Conservation (phyloP, 768 basidiomycete genomes). For the Hericium erinaceus region DNA sequence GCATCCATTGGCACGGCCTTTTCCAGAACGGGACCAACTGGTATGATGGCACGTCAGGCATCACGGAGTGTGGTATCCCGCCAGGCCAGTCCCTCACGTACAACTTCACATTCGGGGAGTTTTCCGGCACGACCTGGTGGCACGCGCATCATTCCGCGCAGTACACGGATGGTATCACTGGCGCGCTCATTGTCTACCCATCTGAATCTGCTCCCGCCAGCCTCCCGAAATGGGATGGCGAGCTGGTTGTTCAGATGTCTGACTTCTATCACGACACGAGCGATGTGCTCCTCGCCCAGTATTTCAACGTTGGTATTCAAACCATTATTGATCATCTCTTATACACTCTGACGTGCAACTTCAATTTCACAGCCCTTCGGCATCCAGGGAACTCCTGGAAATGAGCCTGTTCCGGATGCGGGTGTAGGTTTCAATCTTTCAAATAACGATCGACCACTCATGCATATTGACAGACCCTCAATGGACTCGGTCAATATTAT, state of each 20-base stretch:
- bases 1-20: slow-evolving; percentile 28
- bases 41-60: slow-evolving; percentile 37
- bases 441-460: neutral
- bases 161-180: slow-evolving; percentile 42
- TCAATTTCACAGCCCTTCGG: slow-evolving; percentile 17
- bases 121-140: slow-evolving; percentile 41
- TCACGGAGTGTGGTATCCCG: slow-evolving; percentile 48
- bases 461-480: slow-evolving; percentile 17
- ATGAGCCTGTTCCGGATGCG: slow-evolving; percentile 26
- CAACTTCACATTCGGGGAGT: slow-evolving; percentile 34
- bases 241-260: slow-evolving; percentile 27
- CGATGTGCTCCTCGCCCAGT: slow-evolving; percentile 15
- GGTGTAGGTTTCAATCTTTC: slow-evolving; percentile 15
- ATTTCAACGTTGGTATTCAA: slow-evolving; percentile 15
- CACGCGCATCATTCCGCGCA: slow-evolving; percentile 28
- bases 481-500: slow-evolving; percentile 25
- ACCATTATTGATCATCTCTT: neutral
- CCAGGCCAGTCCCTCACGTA: slow-evolving; percentile 35
- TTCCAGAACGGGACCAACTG: slow-evolving; percentile 37
- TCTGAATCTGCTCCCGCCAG: slow-evolving; percentile 23
- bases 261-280: slow-evolving; percentile 25
- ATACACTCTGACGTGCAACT: neutral
- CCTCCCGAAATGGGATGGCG: slow-evolving; percentile 30
- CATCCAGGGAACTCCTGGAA: slow-evolving; percentile 22
- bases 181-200: slow-evolving; percentile 38